Percentiles rank a stretch among this genome's conserved stretches.
phyloP scores from a whole-genome alignment of 257 asterid genomes.

The Coffea canephora region DNA sequence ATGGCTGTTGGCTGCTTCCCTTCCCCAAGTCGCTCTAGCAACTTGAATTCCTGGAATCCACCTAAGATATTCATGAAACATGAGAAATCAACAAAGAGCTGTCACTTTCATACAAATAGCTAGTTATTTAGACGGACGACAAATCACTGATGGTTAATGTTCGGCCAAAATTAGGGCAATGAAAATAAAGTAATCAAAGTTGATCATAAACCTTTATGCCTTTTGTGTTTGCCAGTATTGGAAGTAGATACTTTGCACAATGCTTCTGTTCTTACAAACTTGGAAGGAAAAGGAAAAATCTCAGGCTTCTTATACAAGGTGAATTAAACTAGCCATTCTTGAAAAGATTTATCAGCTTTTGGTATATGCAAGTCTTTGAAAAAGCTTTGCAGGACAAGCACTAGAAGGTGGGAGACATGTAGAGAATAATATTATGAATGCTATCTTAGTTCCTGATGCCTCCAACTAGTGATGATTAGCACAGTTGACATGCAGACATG shows the following conservation, averaged over 20 bases:
- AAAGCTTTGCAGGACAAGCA: not conserved
- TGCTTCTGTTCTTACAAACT: not conserved
- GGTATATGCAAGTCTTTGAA: not conserved
- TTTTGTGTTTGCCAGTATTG: not conserved
- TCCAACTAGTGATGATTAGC: not conserved
- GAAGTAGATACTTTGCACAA: not conserved
- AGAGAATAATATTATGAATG: not conserved
- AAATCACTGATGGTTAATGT: not conserved
- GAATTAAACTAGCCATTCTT: not conserved
- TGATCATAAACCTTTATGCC: not conserved
- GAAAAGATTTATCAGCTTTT: not conserved
- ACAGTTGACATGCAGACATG: not conserved
- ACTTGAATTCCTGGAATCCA: conserved; percentile 80
- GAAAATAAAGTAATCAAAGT: not conserved
- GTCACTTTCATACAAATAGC: too few species aligned
- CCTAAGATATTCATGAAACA: conserved; percentile 36
- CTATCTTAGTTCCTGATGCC: not conserved
- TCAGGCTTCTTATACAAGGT: not conserved
- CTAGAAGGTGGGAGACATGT: not conserved
- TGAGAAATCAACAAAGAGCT: not conserved
- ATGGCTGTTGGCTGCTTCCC: conserved; percentile 92
- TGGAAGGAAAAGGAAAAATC: too few species aligned
- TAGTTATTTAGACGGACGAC: not conserved
- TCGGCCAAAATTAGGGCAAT: not conserved
- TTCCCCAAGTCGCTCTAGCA: conserved; percentile 86